These are phyloP conservation scores for Piromyces finnis DNA, from an alignment of 192 early-diverging fungal genomes.

Conservation along the genomic window DNA sequence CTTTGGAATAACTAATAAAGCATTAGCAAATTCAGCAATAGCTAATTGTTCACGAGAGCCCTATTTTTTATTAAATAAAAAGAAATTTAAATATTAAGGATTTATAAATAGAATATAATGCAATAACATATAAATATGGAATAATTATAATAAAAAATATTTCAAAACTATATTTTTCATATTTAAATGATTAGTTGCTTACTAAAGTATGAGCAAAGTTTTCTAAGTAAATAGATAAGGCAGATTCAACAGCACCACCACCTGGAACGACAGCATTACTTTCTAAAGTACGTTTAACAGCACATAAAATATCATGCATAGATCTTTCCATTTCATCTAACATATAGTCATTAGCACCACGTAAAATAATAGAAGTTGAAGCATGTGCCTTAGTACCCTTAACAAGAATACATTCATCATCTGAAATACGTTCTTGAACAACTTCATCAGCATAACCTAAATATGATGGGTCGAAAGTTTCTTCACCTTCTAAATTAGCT, in stretches of 20 bases:
- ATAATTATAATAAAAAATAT: slow-evolving; percentile 1
- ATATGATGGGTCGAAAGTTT: slow-evolving; percentile 78
- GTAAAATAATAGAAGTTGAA: slow-evolving; percentile 83
- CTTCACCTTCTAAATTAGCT: slow-evolving; percentile 94
- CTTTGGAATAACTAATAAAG: slow-evolving; percentile 91
- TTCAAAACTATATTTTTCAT: too few species aligned
- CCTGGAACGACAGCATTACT: slow-evolving; percentile 91
- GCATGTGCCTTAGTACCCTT: slow-evolving; percentile 79
- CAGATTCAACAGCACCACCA: slow-evolving; percentile 89
- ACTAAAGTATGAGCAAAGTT: slow-evolving; percentile 93
- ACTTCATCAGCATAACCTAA: slow-evolving; percentile 91
- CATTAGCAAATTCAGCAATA: slow-evolving; percentile 92
- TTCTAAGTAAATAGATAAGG: slow-evolving; percentile 90
- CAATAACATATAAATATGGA: too few species aligned
- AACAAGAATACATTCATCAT: slow-evolving; percentile 94
- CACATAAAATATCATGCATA: slow-evolving; percentile 84
- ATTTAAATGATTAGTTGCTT: too few species aligned
- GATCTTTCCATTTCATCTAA: slow-evolving; percentile 98
- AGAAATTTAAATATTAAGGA: background rate
- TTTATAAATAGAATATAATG: too few species aligned
- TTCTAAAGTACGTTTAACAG: slow-evolving; percentile 92
- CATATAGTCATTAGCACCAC: slow-evolving; percentile 98
- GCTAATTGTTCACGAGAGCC: slow-evolving; percentile 94
- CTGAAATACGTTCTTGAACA: slow-evolving; percentile 89
- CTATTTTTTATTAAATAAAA: too few species aligned